Base-by-base conservation (phyloP, 345 rosid genomes). In the Bretschneidera sinensis region DNA sequence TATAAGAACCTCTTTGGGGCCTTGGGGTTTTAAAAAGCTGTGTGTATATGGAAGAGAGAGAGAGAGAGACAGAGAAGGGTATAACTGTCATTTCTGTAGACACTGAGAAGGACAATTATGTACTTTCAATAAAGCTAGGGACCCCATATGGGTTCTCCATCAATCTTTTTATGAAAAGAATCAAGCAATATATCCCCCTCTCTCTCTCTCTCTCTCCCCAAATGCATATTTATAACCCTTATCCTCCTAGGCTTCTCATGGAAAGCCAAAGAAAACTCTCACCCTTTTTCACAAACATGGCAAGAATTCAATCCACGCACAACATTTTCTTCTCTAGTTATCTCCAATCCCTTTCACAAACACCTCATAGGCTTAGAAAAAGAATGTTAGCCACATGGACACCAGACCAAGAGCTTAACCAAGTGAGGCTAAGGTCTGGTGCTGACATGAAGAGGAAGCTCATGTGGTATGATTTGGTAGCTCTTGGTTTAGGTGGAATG, bases 381-480 rank as follows among this genome's bases (percentile, higher is more conserved):
- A 85, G 96, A 79, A 83, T 88, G 95, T 67, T 92, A 63, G 98
- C 96, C 17, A 88, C 89, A 24, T 86, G 96, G 98, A 92, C 98
- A 18, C 95, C 92, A 5, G 88, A 82, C 68, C 83, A 88, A 68
- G 98, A 92, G 71, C 85, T 85, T 21, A 85, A 86, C 81, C 89
- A 81, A 67, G 88, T 88, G 31, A 75, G 98, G 67, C 81, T 82
- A n/a, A 80, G 96, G 64, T 92, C 96, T 19, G 98, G 98, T 47
- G 92, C 95, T 34, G 96, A 92, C 70, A 92, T 91, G 98, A 91
- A 86, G 70, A 83, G 95, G 73, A 91, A 81, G 59, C 96, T 91
- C 54, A 62, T 62, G 58, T 91, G 92, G 92, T 83, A 80, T 62
- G 98, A 91, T 66, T 67, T 91, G 49, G 71, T 85, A n/a, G 92